A percentile compares a stretch with the other conserved stretches of the same genome.
Evolutionary conservation across 345 rosid genomes (phyloP).

Genomic region (Psidium guajava): DNA sequence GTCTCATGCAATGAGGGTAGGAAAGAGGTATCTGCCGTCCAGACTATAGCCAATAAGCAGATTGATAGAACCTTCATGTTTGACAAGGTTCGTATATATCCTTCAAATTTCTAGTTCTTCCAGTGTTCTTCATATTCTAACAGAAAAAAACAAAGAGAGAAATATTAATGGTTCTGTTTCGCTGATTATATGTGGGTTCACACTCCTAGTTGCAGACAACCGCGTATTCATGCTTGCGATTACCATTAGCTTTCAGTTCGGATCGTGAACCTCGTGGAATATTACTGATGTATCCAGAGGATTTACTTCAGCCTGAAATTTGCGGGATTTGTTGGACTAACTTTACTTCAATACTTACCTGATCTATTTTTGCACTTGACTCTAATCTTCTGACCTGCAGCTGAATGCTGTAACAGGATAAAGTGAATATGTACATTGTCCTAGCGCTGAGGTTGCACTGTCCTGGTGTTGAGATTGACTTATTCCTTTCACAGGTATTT

Average conservation of each 20-base stretch:
- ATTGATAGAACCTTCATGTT: conserved; percentile 91
- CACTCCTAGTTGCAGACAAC: neutral
- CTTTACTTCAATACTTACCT: neutral
- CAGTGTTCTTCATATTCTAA: neutral
- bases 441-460: neutral
- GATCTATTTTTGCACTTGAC: neutral
- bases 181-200: neutral
- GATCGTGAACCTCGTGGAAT: neutral
- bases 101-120: neutral
- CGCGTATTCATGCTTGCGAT: neutral
- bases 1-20: conserved; percentile 76
- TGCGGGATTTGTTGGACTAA: neutral
- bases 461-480: neutral
- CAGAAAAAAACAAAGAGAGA: neutral
- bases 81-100: conserved; percentile 51
- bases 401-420: neutral
- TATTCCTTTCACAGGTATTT: conserved; percentile 45
- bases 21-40: conserved; percentile 82
- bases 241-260: neutral
- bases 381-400: neutral
- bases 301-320: neutral
- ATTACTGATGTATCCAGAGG: neutral
- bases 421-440: neutral
- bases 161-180: neutral
- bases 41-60: conserved; percentile 89